Evolutionary conservation across 768 basidiomycete species (phyloP).

Genomic region (Cyclocybe aegerita): DNA sequence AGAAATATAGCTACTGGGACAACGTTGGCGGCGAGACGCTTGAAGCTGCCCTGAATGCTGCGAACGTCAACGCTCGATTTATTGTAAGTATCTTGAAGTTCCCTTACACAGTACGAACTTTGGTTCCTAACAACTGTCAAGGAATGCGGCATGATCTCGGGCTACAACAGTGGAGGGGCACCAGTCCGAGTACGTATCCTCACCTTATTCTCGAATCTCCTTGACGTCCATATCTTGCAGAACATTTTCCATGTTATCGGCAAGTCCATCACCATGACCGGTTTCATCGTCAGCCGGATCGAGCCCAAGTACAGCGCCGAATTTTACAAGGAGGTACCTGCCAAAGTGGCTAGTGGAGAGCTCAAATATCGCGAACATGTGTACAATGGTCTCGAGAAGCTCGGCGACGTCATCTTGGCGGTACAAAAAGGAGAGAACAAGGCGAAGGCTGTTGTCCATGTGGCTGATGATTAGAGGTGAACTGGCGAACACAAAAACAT

Average conservation of each 20-base stretch:
- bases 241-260: slow-evolving; percentile 34
- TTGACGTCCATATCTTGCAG: slow-evolving; percentile 11
- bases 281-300: slow-evolving; percentile 33
- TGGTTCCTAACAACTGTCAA: slow-evolving; percentile 7
- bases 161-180: slow-evolving; percentile 31
- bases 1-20: slow-evolving; percentile 45
- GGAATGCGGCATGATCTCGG: slow-evolving; percentile 44
- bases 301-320: slow-evolving; percentile 31
- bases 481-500: too few relatives aligned
- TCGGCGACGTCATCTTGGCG: slow-evolving; percentile 28
- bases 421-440: slow-evolving; percentile 30
- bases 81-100: slow-evolving; percentile 33
- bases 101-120: background rate
- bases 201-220: background rate
- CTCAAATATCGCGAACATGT: slow-evolving; percentile 45
- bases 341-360: slow-evolving; percentile 38
- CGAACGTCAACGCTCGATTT: slow-evolving; percentile 46
- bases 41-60: slow-evolving; percentile 51
- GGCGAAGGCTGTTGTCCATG: slow-evolving; percentile 28
- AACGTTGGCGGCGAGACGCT: slow-evolving; percentile 61
- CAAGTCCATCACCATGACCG: slow-evolving; percentile 36
- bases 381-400: slow-evolving; percentile 37
- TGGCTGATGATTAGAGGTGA: slow-evolving; percentile 22
- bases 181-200: slow-evolving; percentile 24
- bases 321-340: slow-evolving; percentile 41